phyloP scores from a whole-genome alignment of 305 asterid genomes.

The Fraxinus xanthoxyloides region DNA sequence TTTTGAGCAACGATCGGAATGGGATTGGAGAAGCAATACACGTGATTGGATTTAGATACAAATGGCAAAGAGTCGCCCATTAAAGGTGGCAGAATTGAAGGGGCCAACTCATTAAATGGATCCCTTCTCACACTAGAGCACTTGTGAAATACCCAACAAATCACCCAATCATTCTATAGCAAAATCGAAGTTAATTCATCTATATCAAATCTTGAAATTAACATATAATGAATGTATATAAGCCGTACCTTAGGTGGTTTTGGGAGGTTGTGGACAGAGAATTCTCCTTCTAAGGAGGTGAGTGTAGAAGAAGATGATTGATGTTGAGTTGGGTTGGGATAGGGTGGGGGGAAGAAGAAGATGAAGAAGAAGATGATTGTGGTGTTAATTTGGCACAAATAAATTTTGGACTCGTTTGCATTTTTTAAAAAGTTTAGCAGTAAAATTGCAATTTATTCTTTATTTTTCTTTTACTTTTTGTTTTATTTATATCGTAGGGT shows the following conservation, averaged over 20 bases:
- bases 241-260: conserved; percentile 33
- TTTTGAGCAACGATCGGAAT: conserved; percentile 19
- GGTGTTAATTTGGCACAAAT: too few species aligned
- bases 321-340: too few species aligned
- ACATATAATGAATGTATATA: not conserved
- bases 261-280: conserved; percentile 30
- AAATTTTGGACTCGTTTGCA: too few species aligned
- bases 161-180: conserved; percentile 53
- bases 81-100: conserved; percentile 39
- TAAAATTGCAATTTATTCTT: too few species aligned
- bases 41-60: conserved; percentile 32
- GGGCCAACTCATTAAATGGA: not conserved
- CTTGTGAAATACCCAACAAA: conserved; percentile 49
- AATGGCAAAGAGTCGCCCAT: conserved; percentile 30
- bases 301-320: too few species aligned
- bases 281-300: conserved; percentile 41
- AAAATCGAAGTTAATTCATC: not conserved
- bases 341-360: too few species aligned
- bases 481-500: too few species aligned
- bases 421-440: too few species aligned
- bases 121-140: conserved; percentile 14
- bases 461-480: too few species aligned
- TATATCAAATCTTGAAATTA: not conserved
- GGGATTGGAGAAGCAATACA: conserved; percentile 78
- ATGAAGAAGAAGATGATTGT: too few species aligned